Conservation (phyloP, 176 grass and related monocot species). For the Puya raimondii region DNA sequence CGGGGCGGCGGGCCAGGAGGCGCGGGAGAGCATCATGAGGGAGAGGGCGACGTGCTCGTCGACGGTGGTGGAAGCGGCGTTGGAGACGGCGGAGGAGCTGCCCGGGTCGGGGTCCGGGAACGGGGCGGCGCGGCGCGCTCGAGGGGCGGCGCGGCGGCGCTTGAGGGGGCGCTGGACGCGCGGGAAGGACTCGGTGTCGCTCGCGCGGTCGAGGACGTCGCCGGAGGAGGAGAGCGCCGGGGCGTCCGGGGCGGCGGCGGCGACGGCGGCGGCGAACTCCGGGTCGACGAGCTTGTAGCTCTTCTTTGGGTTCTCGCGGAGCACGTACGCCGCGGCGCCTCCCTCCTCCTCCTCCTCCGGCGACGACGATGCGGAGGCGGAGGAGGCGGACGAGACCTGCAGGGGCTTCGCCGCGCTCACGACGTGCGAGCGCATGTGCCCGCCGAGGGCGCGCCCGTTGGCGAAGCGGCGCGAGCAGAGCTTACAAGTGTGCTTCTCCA, state of each 20-base stretch:
- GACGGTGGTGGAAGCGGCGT: background rate
- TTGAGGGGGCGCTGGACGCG: conserved; percentile 14
- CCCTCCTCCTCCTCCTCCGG: conserved; percentile 1
- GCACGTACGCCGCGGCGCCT: conserved; percentile 8
- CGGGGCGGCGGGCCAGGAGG: background rate
- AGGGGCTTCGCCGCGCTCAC: background rate
- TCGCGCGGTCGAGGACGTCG: conserved; percentile 17
- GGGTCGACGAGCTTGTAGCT: conserved; percentile 20
- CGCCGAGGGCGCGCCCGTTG: conserved; percentile 12
- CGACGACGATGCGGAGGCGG: background rate
- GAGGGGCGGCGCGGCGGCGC: background rate
- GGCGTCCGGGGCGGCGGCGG: too few species aligned
- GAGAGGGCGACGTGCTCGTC: conserved; percentile 22
- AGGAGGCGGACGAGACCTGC: background rate
- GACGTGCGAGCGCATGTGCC: conserved; percentile 28
- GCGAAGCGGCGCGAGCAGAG: conserved; percentile 25
- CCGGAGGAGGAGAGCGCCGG: conserved; percentile 25
- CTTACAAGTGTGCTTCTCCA: conserved; percentile 19
- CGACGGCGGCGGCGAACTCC: conserved; percentile 21
- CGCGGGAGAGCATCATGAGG: conserved; percentile 28
- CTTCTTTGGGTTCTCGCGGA: conserved; percentile 14
- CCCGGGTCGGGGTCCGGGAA: background rate
- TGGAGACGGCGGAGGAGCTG: conserved; percentile 20
- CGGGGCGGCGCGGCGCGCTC: background rate
- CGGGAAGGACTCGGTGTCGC: conserved; percentile 10